Conservation (phyloP, 257 asterid species). For the Linaria vulgaris region DNA sequence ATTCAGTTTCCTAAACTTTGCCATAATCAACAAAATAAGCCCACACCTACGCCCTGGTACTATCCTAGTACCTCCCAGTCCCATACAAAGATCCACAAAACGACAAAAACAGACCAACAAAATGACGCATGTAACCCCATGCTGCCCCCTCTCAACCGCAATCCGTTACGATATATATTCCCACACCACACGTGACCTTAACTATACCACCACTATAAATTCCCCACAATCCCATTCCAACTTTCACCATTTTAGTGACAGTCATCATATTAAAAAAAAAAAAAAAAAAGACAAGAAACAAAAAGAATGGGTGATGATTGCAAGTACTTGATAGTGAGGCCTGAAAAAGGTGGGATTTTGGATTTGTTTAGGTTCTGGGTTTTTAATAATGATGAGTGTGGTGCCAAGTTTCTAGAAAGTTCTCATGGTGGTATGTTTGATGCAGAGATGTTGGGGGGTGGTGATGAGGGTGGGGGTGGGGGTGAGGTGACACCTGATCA, state of each 20-base stretch:
- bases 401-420: constrained; percentile 55
- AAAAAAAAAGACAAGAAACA: too few species aligned
- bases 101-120: too few species aligned
- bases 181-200: constrained; percentile 16
- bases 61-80: too few species aligned
- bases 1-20: too few species aligned
- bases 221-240: constrained; percentile 11
- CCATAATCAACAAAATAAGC: too few species aligned
- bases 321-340: constrained; percentile 59
- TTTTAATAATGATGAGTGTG: constrained; percentile 38
- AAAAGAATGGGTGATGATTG: constrained; percentile 23
- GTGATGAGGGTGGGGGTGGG: constrained; percentile 21
- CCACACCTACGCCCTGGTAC: too few species aligned
- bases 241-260: too few species aligned
- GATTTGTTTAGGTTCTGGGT: constrained; percentile 61
- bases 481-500: constrained; percentile 41
- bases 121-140: constrained; percentile 13
- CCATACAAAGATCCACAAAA: too few species aligned
- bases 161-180: constrained; percentile 8
- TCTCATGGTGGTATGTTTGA: constrained; percentile 28
- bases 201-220: constrained; percentile 24
- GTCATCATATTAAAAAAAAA: too few species aligned
- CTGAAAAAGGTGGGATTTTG: constrained; percentile 57
- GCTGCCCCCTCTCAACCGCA: constrained; percentile 18
- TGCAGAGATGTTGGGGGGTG: constrained; percentile 21